A percentile compares a stretch with the other conserved stretches of the same genome.
Conservation (phyloP, 495 filamentous ascomycete genomes). For the Baudoinia panamericana region DNA sequence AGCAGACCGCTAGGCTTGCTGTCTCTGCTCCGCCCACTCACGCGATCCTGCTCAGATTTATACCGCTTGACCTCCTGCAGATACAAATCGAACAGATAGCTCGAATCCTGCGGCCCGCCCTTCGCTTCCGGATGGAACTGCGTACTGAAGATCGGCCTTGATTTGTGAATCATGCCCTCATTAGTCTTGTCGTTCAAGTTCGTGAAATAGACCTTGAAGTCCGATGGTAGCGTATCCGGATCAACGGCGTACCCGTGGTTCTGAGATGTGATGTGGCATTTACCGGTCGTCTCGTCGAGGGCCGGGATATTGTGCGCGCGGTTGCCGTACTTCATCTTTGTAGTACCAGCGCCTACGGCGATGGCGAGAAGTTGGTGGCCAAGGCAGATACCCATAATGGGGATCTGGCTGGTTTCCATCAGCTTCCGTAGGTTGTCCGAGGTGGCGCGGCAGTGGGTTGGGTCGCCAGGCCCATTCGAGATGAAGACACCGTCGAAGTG, state of each 20-base stretch:
- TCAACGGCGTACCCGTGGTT: constrained; percentile 99
- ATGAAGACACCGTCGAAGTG: constrained; percentile 98
- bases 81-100: constrained; percentile 94
- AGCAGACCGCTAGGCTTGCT: constrained; percentile 73
- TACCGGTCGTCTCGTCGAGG: constrained; percentile 82
- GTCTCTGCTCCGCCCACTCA: constrained; percentile 53
- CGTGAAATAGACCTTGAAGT: constrained; percentile 96
- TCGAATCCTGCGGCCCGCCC: constrained; percentile 84
- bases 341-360: constrained; percentile 68
- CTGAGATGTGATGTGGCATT: constrained; percentile 96
- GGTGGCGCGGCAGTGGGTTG: constrained; percentile 85
- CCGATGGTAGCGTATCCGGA: constrained; percentile 59
- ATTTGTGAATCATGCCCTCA: constrained; percentile 90
- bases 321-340: constrained; percentile 97
- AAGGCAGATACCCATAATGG: constrained; percentile 94
- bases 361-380: constrained; percentile 81
- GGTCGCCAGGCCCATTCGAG: constrained; percentile 94
- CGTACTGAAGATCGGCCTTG: constrained; percentile 91
- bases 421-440: constrained; percentile 77
- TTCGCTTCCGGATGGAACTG: constrained; percentile 98
- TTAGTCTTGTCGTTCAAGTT: constrained; percentile 94
- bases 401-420: constrained; percentile 80
- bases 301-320: constrained; percentile 96
- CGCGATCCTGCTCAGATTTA: constrained; percentile 63
- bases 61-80: constrained; percentile 75